phyloP scores from a whole-genome alignment of 2,329 filamentous ascomycete species.

The Colletotrichum neosansevieriae region DNA sequence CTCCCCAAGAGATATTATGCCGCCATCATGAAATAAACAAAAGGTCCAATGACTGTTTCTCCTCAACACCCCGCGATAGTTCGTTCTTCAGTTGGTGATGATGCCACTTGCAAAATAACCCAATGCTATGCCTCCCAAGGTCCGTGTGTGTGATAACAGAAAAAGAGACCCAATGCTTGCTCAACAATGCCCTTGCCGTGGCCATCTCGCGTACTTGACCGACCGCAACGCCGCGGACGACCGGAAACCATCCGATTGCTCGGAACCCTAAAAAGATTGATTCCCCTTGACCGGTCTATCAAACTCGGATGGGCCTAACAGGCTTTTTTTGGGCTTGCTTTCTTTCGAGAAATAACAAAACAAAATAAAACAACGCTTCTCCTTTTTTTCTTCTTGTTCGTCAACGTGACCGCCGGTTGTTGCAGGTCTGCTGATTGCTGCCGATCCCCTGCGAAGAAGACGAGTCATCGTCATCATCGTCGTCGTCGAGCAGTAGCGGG shows the following conservation, averaged over 20 bases:
- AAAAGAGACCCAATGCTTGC: not conserved
- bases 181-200: not conserved
- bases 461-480: constrained; percentile 7
- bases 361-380: not conserved
- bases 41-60: not conserved
- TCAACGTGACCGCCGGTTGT: not conserved
- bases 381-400: not conserved
- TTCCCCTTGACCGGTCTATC: constrained; percentile 16
- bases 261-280: constrained; percentile 7
- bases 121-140: constrained; percentile 24
- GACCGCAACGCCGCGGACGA: constrained; percentile 1
- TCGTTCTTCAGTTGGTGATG: not conserved
- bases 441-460: constrained; percentile 9
- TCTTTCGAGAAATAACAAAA: not conserved
- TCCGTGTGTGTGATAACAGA: not conserved
- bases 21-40: too few relatives aligned
- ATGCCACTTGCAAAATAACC: not conserved
- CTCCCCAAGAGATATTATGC: too few relatives aligned
- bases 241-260: constrained; percentile 27
- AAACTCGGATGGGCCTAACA: not conserved
- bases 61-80: not conserved
- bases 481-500: constrained; percentile 30
- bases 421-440: not conserved
- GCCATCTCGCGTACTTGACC: constrained; percentile 19
- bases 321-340: too few relatives aligned